Conservation (phyloP, 768 basidiomycete species). For the Suillus fuscotomentosus region DNA sequence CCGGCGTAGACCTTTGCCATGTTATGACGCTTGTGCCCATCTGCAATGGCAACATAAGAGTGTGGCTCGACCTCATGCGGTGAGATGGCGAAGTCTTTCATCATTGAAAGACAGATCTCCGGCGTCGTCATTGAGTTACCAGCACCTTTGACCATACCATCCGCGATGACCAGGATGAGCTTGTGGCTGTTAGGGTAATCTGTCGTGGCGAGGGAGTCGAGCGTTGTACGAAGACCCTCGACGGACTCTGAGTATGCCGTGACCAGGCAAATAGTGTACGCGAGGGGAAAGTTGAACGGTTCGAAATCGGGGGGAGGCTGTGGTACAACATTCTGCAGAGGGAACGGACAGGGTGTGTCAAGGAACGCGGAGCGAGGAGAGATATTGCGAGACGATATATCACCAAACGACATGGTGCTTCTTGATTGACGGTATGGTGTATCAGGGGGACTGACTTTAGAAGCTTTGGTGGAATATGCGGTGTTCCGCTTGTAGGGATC, state of each 20-base stretch:
- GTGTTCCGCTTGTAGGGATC: slow-evolving; percentile 66
- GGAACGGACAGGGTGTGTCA: slow-evolving; percentile 89
- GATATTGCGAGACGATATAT: slow-evolving; percentile 29
- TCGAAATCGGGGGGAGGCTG: slow-evolving; percentile 91
- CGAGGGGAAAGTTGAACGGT: slow-evolving; percentile 94
- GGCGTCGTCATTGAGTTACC: slow-evolving; percentile 90
- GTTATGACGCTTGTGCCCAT: slow-evolving; percentile 99
- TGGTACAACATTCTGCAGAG: slow-evolving; percentile 83
- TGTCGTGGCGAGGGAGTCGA: slow-evolving; percentile 98
- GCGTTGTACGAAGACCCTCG: slow-evolving; percentile 92
- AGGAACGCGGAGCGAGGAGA: slow-evolving; percentile 45
- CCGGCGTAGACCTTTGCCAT: slow-evolving; percentile 99
- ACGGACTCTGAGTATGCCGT: slow-evolving; percentile 98
- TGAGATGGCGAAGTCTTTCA: slow-evolving; percentile 88
- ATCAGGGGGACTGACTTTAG: slow-evolving; percentile 69
- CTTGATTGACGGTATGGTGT: slow-evolving; percentile 78
- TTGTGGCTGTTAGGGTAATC: slow-evolving; percentile 99
- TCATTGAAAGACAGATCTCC: slow-evolving; percentile 93
- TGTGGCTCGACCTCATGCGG: slow-evolving; percentile 87
- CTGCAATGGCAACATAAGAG: slow-evolving; percentile 97
- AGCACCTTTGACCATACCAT: slow-evolving; percentile 97
- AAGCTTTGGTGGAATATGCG: slow-evolving; percentile 41
- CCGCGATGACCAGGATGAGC: slow-evolving; percentile 90
- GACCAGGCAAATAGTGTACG: slow-evolving; percentile 92
- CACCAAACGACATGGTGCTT: slow-evolving; percentile 75